Evolutionary conservation across 768 basidiomycete species (phyloP).

Genomic region (Roridomyces roridus): DNA sequence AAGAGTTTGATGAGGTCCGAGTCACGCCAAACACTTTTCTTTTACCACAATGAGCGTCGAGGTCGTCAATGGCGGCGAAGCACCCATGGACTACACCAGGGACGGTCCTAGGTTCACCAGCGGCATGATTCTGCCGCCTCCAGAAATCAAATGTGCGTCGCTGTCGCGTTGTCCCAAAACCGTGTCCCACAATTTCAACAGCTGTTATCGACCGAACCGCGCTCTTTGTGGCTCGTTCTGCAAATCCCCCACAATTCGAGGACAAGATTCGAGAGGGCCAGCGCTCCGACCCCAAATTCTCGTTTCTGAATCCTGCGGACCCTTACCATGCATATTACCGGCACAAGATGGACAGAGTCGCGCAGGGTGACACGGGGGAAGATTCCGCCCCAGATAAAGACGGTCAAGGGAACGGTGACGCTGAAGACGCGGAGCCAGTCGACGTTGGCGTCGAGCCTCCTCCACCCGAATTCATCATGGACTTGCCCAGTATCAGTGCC

Average conservation of each 20-base stretch:
- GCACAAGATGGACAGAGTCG: conserved; percentile 85
- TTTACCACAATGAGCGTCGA: conserved; percentile 51
- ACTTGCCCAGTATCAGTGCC: conserved; percentile 84
- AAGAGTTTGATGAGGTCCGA: conserved; percentile 17
- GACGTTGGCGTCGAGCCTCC: conserved; percentile 82
- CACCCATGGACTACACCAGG: conserved; percentile 35
- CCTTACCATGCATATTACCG: conserved; percentile 99
- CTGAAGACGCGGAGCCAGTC: conserved; percentile 48
- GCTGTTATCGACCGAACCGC: conserved; percentile 97
- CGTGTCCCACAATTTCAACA: conserved; percentile 33
- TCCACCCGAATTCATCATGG: conserved; percentile 80
- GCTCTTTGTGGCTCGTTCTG: conserved; percentile 88
- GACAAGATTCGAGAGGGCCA: conserved; percentile 97
- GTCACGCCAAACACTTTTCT: conserved; percentile 21
- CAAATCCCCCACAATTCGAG: conserved; percentile 91
- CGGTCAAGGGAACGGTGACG: conserved; percentile 40
- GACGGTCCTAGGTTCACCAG: conserved; percentile 64
- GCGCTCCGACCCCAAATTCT: conserved; percentile 96
- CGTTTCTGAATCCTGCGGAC: conserved; percentile 95
- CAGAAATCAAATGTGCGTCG: conserved; percentile 88
- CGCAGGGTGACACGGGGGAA: conserved; percentile 75
- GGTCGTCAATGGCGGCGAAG: conserved; percentile 49
- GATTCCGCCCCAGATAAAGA: conserved; percentile 57
- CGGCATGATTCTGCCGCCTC: conserved; percentile 94
- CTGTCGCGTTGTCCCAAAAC: conserved; percentile 37